Base-by-base conservation (phyloP, 805 yeast species). In the Saccharomycopsis vini region DNA sequence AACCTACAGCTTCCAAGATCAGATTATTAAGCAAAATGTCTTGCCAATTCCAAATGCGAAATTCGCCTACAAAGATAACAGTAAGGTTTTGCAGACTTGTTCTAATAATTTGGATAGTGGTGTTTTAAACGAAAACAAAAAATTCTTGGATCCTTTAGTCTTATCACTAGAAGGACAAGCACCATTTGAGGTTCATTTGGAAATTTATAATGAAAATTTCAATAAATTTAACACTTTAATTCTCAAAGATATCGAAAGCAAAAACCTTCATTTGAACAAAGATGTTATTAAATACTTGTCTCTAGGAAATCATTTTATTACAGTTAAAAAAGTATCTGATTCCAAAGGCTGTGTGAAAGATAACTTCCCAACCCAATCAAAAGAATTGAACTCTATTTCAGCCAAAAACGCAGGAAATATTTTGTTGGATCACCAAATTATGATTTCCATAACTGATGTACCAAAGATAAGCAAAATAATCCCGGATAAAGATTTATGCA, bases 291-390 rank as follows among this genome's bases (percentile, higher is more conserved):
- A 71, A 30, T 67, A 71, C 2, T 58, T 84, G 49, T 67, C 72
- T 4, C 66, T 81, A n/a, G 97, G 97, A 1, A 74, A 75, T 31
- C 89, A 86, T 56, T 53, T 69, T 10, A 63, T 90, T 2, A 64
- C 75, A 0, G 65, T 90, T 22, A 66, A 66, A 21, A 71, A 72
- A 45, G 67, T 89, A 12, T 55, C 59, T 3, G 97, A 90, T 61
- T 69, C 72, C 1, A 75, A 76, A 53, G 92, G 89, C 0, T 90
- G 97, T 60, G 50, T 57, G 3, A 68, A 70, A 34, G 72, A 63
- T 21, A 63, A 66, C 4, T 63, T 74, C 45, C 45, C 66, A n/a
- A 60, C 54, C 7, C 56, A 52, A 4, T 47, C 59, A 9, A 56
- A 62, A n/a, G 45, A 42, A n/a, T 31, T 42, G 12, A 36, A 18